Conservation (phyloP, 2,329 filamentous ascomycete genomes). For the Dothideomycetes sp. region DNA sequence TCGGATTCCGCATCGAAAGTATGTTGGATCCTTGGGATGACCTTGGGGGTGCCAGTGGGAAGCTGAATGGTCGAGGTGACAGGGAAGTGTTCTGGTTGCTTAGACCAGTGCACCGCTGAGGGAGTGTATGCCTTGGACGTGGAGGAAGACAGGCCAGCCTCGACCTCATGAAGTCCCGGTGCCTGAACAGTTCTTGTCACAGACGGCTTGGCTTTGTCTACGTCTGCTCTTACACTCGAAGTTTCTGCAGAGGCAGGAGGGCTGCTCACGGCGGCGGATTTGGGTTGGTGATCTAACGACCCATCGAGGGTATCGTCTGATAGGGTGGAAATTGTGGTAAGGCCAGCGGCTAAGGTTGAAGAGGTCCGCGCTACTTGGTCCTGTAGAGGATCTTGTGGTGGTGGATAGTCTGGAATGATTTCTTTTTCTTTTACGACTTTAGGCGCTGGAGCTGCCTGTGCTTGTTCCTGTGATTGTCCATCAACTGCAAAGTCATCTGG, state of each 20-base stretch:
- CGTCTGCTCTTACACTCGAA: no score
- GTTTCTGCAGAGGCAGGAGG: no score
- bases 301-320: no score
- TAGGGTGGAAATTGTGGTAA: background rate
- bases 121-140: slow-evolving; percentile 3
- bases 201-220: no score
- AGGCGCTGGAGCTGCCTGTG: background rate
- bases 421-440: slow-evolving; percentile 1
- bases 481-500: slow-evolving; percentile 3
- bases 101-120: slow-evolving; percentile 56
- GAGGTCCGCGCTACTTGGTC: no score
- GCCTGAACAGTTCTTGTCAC: no score
- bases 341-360: background rate
- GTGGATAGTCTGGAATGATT: background rate
- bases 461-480: background rate
- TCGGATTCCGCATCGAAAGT: slow-evolving; percentile 55
- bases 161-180: no score
- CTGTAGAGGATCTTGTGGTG: background rate
- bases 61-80: slow-evolving; percentile 64
- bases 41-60: slow-evolving; percentile 58
- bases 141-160: no score
- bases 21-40: slow-evolving; percentile 68
- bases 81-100: slow-evolving; percentile 57
- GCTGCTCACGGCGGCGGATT: no score
- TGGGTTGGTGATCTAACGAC: no score